Evolutionary conservation across 371 early-diverging fungal genomes (phyloP), one percentile per base, ranked within the genome.

Genomic region (Mortierella sp.): DNA sequence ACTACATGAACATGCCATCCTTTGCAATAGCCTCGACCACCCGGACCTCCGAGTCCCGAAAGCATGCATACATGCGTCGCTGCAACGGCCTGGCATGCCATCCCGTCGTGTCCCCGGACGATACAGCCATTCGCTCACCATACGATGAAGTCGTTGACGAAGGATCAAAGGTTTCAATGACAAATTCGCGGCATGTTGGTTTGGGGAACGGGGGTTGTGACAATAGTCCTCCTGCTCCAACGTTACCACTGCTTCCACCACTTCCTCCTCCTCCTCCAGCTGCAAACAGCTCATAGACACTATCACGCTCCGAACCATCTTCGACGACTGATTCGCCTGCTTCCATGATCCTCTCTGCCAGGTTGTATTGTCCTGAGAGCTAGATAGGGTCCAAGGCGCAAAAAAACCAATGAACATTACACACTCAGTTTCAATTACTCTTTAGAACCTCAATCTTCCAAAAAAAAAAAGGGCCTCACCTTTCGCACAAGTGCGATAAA

Each of bases 321-420:
- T 82, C 66, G 0, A 90, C 86, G 5, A 67, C 73, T 1, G 85
- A 72, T 27, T 86, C 83, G 3, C 81, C 58, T 7, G 72, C 41
- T 9, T 63, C 39, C 21, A 93, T 50, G 24, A 93, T 62, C 27
- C 86, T 67, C 45, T 91, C 86, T 0, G 89, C 90, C 26, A 93
- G 72, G 26, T 70, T 63, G 61, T 84, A 80, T 60, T 93, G 94
- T 27, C 70, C 79, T 1, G 94, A 92, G 45, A 93, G 76, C 89
- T 92, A 13, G 49, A n/a, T n/a, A n/a, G n/a, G n/a, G n/a, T n/a
- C n/a, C n/a, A n/a, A n/a, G n/a, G n/a, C 26, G 24, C 26, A 48
- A 6, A 16, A 16, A 31, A 54, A 45, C 51, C 43, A 72, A 50
- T 26, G 34, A 18, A 5, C n/a, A 30, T 52, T 24, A 14, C 14